Percentiles rank a stretch among this genome's conserved stretches.
Conservation (phyloP, 805 yeast genomes). For the Metschnikowia kunwiensis region DNA sequence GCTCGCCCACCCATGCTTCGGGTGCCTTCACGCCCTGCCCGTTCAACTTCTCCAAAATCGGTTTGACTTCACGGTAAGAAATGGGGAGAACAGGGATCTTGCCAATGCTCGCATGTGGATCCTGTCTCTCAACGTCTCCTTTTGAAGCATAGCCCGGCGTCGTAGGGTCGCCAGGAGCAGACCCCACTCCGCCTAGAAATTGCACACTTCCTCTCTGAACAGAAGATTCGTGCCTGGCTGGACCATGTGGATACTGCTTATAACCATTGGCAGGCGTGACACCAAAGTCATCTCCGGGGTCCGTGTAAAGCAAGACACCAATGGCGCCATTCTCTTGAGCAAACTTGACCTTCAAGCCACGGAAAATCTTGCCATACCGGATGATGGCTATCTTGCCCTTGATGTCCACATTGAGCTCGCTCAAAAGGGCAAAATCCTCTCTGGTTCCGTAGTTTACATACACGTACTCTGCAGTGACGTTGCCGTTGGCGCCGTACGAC, state of each 20-base stretch:
- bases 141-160: slow-evolving; percentile 65
- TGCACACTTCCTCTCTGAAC: slow-evolving; percentile 63
- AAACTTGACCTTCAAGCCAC: slow-evolving; percentile 57
- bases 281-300: slow-evolving; percentile 64
- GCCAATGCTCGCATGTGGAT: slow-evolving; percentile 45
- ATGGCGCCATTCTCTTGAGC: slow-evolving; percentile 62
- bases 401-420: slow-evolving; percentile 40
- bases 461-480: slow-evolving; percentile 52
- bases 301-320: slow-evolving; percentile 63
- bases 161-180: slow-evolving; percentile 73
- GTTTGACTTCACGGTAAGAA: slow-evolving; percentile 58
- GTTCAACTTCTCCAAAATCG: slow-evolving; percentile 55
- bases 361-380: slow-evolving; percentile 48
- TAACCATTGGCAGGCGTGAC: slow-evolving; percentile 55
- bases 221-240: slow-evolving; percentile 59
- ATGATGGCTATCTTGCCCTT: slow-evolving; percentile 58
- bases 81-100: slow-evolving; percentile 70
- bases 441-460: slow-evolving; percentile 59
- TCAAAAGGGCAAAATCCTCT: slow-evolving; percentile 50
- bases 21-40: slow-evolving; percentile 54
- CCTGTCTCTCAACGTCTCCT: slow-evolving; percentile 19
- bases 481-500: slow-evolving; percentile 64
- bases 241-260: slow-evolving; percentile 58
- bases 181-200: slow-evolving; percentile 47
- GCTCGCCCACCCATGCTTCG: slow-evolving; percentile 36